A percentile compares a stretch with the other conserved stretches of the same genome.
Evolutionary conservation across 2,329 filamentous ascomycete species (phyloP).

Genomic region (Cladobotryum mycophilum): DNA sequence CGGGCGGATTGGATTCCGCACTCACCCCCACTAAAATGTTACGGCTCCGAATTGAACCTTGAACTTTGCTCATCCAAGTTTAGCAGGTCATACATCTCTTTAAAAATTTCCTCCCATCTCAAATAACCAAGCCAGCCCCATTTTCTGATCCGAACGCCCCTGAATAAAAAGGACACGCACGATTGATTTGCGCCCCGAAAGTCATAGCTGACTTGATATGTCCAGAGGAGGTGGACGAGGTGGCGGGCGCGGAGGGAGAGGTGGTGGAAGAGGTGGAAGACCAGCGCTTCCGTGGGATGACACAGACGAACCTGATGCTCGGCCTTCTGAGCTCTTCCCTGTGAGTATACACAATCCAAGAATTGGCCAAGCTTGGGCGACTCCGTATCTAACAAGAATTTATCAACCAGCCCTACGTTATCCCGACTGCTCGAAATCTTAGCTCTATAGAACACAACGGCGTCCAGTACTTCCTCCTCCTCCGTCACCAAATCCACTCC

Average conservation of each 20-base stretch:
- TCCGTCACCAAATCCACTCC: slow-evolving; percentile 51
- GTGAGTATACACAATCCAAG: slow-evolving; percentile 28
- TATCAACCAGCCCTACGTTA: slow-evolving; percentile 39
- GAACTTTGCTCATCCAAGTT: background rate
- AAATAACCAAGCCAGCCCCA: too few species aligned
- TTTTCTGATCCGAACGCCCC: background rate
- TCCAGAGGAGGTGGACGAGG: slow-evolving; percentile 47
- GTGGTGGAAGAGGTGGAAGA: slow-evolving; percentile 40
- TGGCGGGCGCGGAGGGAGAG: slow-evolving; percentile 44
- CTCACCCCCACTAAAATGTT: slow-evolving; percentile 9
- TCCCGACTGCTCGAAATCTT: slow-evolving; percentile 41
- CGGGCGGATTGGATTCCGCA: slow-evolving; percentile 11
- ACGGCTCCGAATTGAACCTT: background rate
- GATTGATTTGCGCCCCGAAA: too few species aligned
- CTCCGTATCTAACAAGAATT: background rate
- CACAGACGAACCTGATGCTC: slow-evolving; percentile 49
- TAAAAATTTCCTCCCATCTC: too few species aligned
- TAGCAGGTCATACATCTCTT: background rate
- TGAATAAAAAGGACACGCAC: background rate
- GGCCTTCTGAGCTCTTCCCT: slow-evolving; percentile 55
- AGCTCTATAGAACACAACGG: slow-evolving; percentile 38
- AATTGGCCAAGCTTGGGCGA: too few species aligned
- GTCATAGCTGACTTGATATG: slow-evolving; percentile 28
- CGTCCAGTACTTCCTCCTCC: slow-evolving; percentile 47
- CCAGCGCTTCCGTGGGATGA: slow-evolving; percentile 47